Conservation (phyloP, 2,329 filamentous ascomycete genomes). For the Tympanopsis confertula region DNA sequence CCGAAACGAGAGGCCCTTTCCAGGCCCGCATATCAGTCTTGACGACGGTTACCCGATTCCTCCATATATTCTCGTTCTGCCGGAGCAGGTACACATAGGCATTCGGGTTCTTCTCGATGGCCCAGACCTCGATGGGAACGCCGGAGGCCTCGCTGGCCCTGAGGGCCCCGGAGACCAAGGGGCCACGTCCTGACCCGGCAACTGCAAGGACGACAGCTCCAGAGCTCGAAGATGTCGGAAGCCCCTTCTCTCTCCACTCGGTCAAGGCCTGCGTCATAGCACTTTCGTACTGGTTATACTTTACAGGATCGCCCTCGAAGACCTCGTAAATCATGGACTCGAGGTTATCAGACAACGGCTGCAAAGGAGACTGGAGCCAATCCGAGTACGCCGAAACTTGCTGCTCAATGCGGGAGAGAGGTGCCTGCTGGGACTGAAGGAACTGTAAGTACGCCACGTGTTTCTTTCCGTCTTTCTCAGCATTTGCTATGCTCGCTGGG, state of each 20-base stretch:
- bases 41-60: conserved; percentile 68
- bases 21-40: conserved; percentile 96
- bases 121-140: conserved; percentile 76
- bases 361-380: conserved; percentile 86
- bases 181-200: conserved; percentile 83
- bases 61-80: conserved; percentile 77
- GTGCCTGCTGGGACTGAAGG: conserved; percentile 70
- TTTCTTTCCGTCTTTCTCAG: conserved; percentile 41
- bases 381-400: conserved; percentile 61
- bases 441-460: conserved; percentile 75
- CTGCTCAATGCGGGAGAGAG: conserved; percentile 37
- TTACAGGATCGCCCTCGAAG: conserved; percentile 95
- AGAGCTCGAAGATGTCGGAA: conserved; percentile 60
- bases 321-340: conserved; percentile 97
- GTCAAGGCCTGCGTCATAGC: conserved; percentile 70
- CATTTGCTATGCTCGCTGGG: conserved; percentile 24
- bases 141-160: conserved; percentile 66
- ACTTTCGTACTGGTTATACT: conserved; percentile 89
- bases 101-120: conserved; percentile 95
- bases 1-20: conserved; percentile 61
- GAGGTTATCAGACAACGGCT: conserved; percentile 89
- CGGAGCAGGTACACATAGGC: conserved; percentile 85
- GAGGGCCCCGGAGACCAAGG: conserved; percentile 77
- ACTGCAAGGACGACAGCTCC: conserved; percentile 77
- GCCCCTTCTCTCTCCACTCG: conserved; percentile 65